phyloP scores from a whole-genome alignment of 164 flowering plant genomes.

The Liriodendron chinense region DNA sequence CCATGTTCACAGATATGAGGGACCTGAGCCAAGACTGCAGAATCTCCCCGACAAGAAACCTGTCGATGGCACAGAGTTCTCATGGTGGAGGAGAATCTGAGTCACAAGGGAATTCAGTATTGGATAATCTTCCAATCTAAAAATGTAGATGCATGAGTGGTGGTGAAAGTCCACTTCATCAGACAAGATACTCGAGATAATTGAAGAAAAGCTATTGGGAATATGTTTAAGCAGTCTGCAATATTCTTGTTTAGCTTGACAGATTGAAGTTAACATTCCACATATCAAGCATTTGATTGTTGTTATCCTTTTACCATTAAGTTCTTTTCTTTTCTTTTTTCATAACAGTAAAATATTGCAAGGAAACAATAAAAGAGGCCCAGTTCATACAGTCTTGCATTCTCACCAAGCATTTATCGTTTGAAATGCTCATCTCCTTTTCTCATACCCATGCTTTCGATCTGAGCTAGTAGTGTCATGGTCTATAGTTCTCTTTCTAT shows the following conservation, averaged over 20 bases:
- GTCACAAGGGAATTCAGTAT: background rate
- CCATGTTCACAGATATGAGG: constrained; percentile 81
- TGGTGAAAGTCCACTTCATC: no score
- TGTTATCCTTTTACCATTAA: no score
- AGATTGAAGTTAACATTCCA: no score
- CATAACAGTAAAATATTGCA: background rate
- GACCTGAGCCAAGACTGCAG: constrained; percentile 75
- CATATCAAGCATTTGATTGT: no score
- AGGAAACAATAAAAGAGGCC: background rate
- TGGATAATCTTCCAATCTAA: no score
- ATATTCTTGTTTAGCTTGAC: no score
- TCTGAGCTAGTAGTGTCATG: constrained; percentile 9
- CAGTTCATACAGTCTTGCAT: background rate
- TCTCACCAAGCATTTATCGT: background rate
- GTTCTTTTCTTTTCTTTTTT: no score
- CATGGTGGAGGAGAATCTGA: constrained; percentile 12
- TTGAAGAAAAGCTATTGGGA: no score
- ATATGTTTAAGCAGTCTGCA: no score
- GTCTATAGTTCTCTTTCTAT: constrained; percentile 10
- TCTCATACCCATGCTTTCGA: constrained; percentile 23
- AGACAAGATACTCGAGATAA: no score
- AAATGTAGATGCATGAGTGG: no score
- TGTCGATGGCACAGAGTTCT: constrained; percentile 3
- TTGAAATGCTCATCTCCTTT: constrained; percentile 11
- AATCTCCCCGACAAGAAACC: constrained; percentile 37